phyloP scores from a whole-genome alignment of 2,329 filamentous ascomycete species.

The Pseudogymnoascus sp. region DNA sequence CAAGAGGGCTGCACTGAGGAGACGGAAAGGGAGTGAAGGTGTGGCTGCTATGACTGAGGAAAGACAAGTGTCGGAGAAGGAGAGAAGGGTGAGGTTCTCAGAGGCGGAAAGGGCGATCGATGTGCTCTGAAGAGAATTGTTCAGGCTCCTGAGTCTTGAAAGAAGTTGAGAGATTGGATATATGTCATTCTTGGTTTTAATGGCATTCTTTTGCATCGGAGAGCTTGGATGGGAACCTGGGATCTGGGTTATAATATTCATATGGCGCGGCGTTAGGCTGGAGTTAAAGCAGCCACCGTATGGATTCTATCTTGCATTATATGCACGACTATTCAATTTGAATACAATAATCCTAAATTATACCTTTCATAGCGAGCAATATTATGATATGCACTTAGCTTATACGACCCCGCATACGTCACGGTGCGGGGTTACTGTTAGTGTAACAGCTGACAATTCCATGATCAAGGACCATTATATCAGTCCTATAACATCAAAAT shows the following conservation, averaged over 20 bases:
- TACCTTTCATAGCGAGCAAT: not conserved
- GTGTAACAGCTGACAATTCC: not conserved
- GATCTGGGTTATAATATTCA: not conserved
- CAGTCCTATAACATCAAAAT: not conserved
- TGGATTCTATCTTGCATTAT: not conserved
- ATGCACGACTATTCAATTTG: not conserved
- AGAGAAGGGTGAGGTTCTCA: slow-evolving; percentile 24
- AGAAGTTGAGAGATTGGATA: not conserved
- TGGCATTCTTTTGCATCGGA: not conserved
- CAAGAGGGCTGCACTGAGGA: slow-evolving; percentile 44
- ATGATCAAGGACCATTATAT: not conserved
- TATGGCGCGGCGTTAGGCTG: not conserved
- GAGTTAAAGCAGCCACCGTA: not conserved
- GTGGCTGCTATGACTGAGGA: slow-evolving; percentile 11
- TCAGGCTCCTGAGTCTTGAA: not conserved
- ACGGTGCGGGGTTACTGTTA: not conserved
- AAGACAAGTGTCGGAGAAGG: slow-evolving; percentile 18
- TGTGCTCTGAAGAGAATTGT: not conserved
- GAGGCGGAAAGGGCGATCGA: slow-evolving; percentile 15
- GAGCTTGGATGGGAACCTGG: not conserved
- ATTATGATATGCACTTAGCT: not conserved
- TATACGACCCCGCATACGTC: slow-evolving; percentile 5
- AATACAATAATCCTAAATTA: not conserved
- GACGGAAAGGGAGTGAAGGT: slow-evolving; percentile 17
- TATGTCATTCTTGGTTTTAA: not conserved